These are phyloP conservation scores for Forsythia suspensa DNA, from an alignment of 257 asterid genomes.

Conservation along the genomic window DNA sequence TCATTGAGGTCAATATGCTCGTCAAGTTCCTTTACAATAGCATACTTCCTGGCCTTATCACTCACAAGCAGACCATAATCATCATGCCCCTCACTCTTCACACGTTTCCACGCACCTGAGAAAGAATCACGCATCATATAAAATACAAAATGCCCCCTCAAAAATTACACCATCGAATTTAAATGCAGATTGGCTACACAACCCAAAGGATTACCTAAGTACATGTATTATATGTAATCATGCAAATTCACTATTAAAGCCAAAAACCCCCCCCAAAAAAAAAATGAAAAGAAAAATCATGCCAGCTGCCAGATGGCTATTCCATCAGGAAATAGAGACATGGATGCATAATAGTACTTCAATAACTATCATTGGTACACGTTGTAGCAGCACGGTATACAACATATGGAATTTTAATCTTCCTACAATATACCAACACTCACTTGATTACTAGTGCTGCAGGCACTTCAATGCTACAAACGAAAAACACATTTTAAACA, in stretches of 20 bases:
- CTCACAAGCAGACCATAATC: constrained; percentile 93
- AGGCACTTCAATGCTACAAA: not conserved
- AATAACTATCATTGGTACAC: not conserved
- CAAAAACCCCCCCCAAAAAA: no score
- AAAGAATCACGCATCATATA: not conserved
- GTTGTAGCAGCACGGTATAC: not conserved
- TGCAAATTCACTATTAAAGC: not conserved
- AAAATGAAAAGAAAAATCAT: not conserved
- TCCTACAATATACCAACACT: not conserved
- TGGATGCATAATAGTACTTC: not conserved
- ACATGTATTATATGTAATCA: not conserved
- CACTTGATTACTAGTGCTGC: not conserved
- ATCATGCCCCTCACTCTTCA: constrained; percentile 88
- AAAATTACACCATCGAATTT: not conserved
- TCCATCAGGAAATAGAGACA: not conserved
- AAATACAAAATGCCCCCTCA: not conserved
- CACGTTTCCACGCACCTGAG: constrained; percentile 87
- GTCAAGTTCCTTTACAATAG: constrained; percentile 80
- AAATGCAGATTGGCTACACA: not conserved
- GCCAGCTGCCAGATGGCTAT: not conserved
- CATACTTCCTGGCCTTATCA: constrained; percentile 80
- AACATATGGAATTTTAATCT: not conserved
- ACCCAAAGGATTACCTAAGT: not conserved
- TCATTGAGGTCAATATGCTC: constrained; percentile 62
- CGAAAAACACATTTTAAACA: not conserved